phyloP scores from a whole-genome alignment of 163 green algal species.

The Chlamydomonas reinhardtii region DNA sequence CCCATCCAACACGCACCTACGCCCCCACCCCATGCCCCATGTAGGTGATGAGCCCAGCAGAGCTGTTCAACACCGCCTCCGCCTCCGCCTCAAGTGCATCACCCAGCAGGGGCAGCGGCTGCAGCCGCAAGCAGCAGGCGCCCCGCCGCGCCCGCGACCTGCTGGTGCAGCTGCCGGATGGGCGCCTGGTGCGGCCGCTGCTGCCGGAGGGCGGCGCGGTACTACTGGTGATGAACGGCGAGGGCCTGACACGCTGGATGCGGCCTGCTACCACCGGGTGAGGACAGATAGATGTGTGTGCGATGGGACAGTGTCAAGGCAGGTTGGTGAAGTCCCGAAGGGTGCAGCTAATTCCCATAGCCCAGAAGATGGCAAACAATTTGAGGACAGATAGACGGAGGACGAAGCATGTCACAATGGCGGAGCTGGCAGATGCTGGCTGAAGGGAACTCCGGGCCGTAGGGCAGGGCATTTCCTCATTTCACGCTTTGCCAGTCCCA shows the following conservation, averaged over 20 bases:
- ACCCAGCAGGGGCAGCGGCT: neutral
- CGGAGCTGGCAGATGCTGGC: too few relatives aligned
- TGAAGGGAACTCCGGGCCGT: too few relatives aligned
- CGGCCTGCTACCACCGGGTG: neutral
- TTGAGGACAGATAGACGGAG: too few relatives aligned
- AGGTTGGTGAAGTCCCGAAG: too few relatives aligned
- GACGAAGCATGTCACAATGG: too few relatives aligned
- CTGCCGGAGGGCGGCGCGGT: neutral
- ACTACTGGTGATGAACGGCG: constrained; percentile 51
- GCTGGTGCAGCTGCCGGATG: constrained; percentile 30
- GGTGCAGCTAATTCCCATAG: too few relatives aligned
- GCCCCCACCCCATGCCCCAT: neutral
- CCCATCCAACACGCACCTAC: too few relatives aligned
- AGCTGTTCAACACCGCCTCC: constrained; percentile 11
- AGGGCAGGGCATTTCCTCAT: too few relatives aligned
- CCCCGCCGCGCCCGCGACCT: neutral
- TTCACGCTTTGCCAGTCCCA: too few relatives aligned
- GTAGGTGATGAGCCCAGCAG: constrained; percentile 40
- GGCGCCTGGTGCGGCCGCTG: constrained; percentile 9
- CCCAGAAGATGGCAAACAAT: too few relatives aligned
- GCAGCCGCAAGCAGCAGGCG: neutral
- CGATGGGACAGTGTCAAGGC: too few relatives aligned
- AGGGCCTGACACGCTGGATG: constrained; percentile 36
- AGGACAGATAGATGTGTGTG: too few relatives aligned
- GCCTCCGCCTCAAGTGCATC: neutral